Percentiles rank a stretch among this genome's conserved stretches.
phyloP scores from a whole-genome alignment of 2,329 filamentous ascomycete genomes.

The Mariannaea elegans region DNA sequence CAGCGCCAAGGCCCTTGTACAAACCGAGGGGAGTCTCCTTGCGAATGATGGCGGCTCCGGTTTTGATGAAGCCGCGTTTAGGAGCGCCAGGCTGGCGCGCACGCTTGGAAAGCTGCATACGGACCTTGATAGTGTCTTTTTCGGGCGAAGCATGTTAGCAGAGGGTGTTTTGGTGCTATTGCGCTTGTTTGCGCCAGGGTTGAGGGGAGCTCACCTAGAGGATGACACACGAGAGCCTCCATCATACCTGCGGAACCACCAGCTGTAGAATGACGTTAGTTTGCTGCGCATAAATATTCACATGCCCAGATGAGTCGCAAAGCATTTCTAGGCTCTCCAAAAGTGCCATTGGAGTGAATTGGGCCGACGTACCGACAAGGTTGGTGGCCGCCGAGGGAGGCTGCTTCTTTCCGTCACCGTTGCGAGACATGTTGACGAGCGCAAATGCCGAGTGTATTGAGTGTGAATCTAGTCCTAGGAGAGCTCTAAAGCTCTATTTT shows the following conservation, averaged over 20 bases:
- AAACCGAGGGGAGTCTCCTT: constrained; percentile 91
- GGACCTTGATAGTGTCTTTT: constrained; percentile 95
- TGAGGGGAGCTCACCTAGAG: constrained; percentile 70
- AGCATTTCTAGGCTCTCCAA: neutral
- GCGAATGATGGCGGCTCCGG: constrained; percentile 85
- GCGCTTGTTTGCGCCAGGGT: constrained; percentile 16
- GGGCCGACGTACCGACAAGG: constrained; percentile 75
- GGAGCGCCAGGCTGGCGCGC: constrained; percentile 84
- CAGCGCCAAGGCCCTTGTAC: constrained; percentile 98
- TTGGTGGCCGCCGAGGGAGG: constrained; percentile 89
- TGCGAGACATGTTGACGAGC: constrained; percentile 45
- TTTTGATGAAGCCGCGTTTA: constrained; percentile 86
- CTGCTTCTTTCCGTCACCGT: constrained; percentile 65
- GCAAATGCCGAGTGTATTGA: neutral
- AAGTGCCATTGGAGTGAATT: constrained; percentile 8
- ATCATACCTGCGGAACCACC: constrained; percentile 99
- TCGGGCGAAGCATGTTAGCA: constrained; percentile 12
- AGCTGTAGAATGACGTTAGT: constrained; percentile 60
- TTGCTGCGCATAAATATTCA: constrained; percentile 24
- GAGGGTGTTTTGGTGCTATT: neutral
- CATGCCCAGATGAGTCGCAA: neutral
- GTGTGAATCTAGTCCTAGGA: neutral
- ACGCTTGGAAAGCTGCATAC: constrained; percentile 96
- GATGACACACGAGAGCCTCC: constrained; percentile 96
- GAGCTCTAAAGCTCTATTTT: constrained; percentile 7